Evolutionary conservation across 306 rosid species (phyloP).

Genomic region (Elaeagnus macrophylla): DNA sequence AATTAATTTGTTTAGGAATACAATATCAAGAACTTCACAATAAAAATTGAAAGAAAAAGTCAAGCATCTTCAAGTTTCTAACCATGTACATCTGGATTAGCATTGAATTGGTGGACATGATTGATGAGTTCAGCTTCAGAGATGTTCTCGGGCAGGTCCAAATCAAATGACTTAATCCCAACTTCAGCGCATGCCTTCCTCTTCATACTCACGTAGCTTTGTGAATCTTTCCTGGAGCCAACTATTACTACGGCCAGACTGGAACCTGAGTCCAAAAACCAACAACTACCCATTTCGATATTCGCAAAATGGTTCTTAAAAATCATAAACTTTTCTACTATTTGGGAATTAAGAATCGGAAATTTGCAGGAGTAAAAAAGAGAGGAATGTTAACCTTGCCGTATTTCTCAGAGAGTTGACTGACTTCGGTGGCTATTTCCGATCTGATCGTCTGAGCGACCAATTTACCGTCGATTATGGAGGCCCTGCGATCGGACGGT

Average conservation of each 20-base stretch:
- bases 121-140: slow-evolving; percentile 52
- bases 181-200: slow-evolving; percentile 84
- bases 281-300: not conserved
- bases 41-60: not conserved
- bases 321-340: not conserved
- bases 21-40: not conserved
- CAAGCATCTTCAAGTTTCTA: slow-evolving; percentile 1
- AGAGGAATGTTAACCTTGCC: slow-evolving; percentile 45
- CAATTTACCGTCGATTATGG: slow-evolving; percentile 70
- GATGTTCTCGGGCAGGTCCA: slow-evolving; percentile 65
- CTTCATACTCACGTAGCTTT: slow-evolving; percentile 75
- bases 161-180: slow-evolving; percentile 69
- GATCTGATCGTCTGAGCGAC: slow-evolving; percentile 65
- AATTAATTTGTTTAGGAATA: too few relatives aligned
- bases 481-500: slow-evolving; percentile 46
- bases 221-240: slow-evolving; percentile 83
- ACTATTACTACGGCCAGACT: slow-evolving; percentile 84
- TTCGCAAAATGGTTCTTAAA: not conserved
- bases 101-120: slow-evolving; percentile 58
- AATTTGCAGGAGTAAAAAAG: not conserved
- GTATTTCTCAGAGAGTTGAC: slow-evolving; percentile 46
- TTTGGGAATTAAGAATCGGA: not conserved
- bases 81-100: slow-evolving; percentile 72
- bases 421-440: slow-evolving; percentile 64
- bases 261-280: slow-evolving; percentile 44